phyloP scores from a whole-genome alignment of 2,329 filamentous ascomycete species.

The Diatrype stigma region DNA sequence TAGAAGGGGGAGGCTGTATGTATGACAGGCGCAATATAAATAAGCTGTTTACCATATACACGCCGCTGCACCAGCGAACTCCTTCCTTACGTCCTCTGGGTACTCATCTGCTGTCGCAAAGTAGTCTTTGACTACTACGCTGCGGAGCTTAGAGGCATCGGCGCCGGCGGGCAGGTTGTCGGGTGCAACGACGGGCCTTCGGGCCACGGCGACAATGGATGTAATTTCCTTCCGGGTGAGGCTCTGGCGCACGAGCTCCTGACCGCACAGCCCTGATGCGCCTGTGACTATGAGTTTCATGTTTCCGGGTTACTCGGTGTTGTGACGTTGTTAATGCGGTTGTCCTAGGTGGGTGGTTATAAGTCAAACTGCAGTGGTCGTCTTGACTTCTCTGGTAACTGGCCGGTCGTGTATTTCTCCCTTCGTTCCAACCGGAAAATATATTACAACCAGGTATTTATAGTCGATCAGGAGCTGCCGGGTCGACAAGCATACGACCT shows the following conservation, averaged over 20 bases:
- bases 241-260: slow-evolving; percentile 40
- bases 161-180: slow-evolving; percentile 8
- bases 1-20: too few species aligned
- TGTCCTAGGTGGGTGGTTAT: too few species aligned
- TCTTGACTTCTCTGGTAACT: too few species aligned
- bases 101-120: slow-evolving; percentile 24
- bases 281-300: background rate
- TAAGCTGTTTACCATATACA: slow-evolving; percentile 26
- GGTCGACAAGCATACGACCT: too few species aligned
- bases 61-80: slow-evolving; percentile 36
- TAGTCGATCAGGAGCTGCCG: too few species aligned
- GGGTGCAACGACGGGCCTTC: slow-evolving; percentile 28
- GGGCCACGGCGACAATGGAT: slow-evolving; percentile 37
- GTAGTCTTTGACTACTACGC: slow-evolving; percentile 36
- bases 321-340: too few species aligned
- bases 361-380: too few species aligned
- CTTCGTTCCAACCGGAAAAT: too few species aligned
- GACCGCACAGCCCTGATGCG: slow-evolving; percentile 28
- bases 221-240: slow-evolving; percentile 32
- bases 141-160: slow-evolving; percentile 34
- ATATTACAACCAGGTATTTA: too few species aligned
- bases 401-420: too few species aligned
- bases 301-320: too few species aligned
- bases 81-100: slow-evolving; percentile 32
- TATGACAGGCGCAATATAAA: too few species aligned